Evolutionary conservation across 345 rosid species (phyloP).

Genomic region (Eucalyptus curtisii): DNA sequence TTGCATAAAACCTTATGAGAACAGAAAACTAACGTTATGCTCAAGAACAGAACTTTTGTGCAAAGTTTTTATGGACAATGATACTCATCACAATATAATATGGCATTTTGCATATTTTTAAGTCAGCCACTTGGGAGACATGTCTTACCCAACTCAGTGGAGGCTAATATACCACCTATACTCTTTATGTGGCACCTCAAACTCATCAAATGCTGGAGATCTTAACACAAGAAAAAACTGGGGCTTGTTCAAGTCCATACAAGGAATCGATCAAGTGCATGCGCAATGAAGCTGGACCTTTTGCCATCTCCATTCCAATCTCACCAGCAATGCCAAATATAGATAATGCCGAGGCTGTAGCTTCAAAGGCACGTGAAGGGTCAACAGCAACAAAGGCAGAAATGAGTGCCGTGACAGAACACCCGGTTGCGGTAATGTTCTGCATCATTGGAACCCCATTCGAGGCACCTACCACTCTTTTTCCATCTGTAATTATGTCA

Average conservation of each 20-base stretch:
- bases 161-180: neutral
- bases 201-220: slow-evolving; percentile 1
- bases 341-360: slow-evolving; percentile 74
- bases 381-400: slow-evolving; percentile 76
- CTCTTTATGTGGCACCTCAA: neutral
- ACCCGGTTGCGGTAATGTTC: slow-evolving; percentile 80
- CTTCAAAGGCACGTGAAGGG: slow-evolving; percentile 43
- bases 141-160: neutral
- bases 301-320: slow-evolving; percentile 59
- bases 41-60: neutral
- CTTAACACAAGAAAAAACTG: slow-evolving; percentile 25
- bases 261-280: slow-evolving; percentile 74
- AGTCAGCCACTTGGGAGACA: neutral
- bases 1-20: neutral
- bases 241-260: slow-evolving; percentile 44
- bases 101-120: neutral
- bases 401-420: slow-evolving; percentile 64
- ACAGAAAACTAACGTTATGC: neutral
- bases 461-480: slow-evolving; percentile 37
- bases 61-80: neutral
- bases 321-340: slow-evolving; percentile 79
- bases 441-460: slow-evolving; percentile 89
- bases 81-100: neutral
- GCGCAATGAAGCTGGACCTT: slow-evolving; percentile 83
- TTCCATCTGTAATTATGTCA: slow-evolving; percentile 72